Percentiles rank a stretch among this genome's conserved stretches.
Conservation (phyloP, 2,329 filamentous ascomycete genomes). For the Clathrospora elynae region DNA sequence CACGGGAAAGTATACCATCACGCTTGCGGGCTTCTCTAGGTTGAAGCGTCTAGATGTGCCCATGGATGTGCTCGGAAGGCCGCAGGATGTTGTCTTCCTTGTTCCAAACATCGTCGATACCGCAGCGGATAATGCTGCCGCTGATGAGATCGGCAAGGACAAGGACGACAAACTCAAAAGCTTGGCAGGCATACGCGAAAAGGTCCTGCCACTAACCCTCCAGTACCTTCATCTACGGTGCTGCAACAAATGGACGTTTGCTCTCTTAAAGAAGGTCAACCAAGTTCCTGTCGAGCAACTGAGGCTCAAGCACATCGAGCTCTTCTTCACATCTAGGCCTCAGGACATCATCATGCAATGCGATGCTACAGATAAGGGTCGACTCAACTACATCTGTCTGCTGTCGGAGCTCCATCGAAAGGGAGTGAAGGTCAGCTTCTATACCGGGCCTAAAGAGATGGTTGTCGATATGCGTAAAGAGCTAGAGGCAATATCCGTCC, state of each 20-base stretch:
- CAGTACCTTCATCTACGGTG: conserved; percentile 11
- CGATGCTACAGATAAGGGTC: conserved; percentile 3
- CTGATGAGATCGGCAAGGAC: background rate
- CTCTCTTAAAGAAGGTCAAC: conserved; percentile 13
- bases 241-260: conserved; percentile 16
- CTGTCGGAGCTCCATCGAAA: conserved; percentile 6
- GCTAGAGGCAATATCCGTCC: conserved; percentile 2
- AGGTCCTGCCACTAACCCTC: conserved; percentile 13
- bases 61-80: conserved; percentile 13
- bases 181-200: background rate
- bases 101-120: background rate
- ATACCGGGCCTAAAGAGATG: background rate
- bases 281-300: background rate
- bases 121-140: background rate
- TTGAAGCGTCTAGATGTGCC: conserved; percentile 15
- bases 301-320: conserved; percentile 15
- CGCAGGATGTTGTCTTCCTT: conserved; percentile 10
- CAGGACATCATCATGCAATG: conserved; percentile 16
- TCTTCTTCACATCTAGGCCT: conserved; percentile 16
- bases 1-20: conserved; percentile 21
- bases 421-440: conserved; percentile 11
- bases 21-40: conserved; percentile 8
- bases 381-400: conserved; percentile 5
- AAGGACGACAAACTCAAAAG: background rate
- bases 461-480: conserved; percentile 11